A percentile compares a stretch with the other conserved stretches of the same genome.
These are phyloP conservation scores for Viola pubescens DNA, from an alignment of 441 rosid species.

Conservation along the genomic window DNA sequence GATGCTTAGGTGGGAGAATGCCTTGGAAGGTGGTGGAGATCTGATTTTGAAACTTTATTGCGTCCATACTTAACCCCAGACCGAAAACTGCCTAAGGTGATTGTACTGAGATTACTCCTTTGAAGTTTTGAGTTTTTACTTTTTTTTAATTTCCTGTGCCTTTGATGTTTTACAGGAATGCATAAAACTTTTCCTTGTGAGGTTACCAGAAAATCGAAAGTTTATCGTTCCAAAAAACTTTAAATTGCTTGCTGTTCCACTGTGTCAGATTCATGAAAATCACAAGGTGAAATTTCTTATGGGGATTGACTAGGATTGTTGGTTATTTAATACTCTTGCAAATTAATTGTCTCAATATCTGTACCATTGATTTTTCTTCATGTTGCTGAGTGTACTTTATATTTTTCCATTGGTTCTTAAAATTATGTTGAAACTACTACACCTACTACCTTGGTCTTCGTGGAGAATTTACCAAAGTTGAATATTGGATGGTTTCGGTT, in stretches of 20 bases:
- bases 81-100: slow-evolving; percentile 61
- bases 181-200: slow-evolving; percentile 63
- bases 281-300: slow-evolving; percentile 38
- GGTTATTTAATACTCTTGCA: neutral
- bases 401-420: too few species aligned
- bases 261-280: slow-evolving; percentile 67
- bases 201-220: slow-evolving; percentile 44
- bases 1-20: slow-evolving; percentile 57
- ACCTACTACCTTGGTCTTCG: too few species aligned
- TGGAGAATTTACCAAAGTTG: too few species aligned
- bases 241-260: slow-evolving; percentile 74
- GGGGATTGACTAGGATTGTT: neutral
- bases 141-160: slow-evolving; percentile 4
- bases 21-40: slow-evolving; percentile 87
- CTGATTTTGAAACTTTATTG: slow-evolving; percentile 56
- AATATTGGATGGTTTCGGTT: neutral
- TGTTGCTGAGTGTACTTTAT: too few species aligned
- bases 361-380: too few species aligned
- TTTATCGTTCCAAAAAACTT: slow-evolving; percentile 65
- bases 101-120: slow-evolving; percentile 6
- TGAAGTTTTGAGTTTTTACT: neutral
- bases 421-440: too few species aligned
- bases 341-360: neutral
- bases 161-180: slow-evolving; percentile 44
- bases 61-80: slow-evolving; percentile 59